These are phyloP conservation scores for Podochytrium sp. DNA, from an alignment of 192 early-diverging fungal genomes.

Conservation along the genomic window DNA sequence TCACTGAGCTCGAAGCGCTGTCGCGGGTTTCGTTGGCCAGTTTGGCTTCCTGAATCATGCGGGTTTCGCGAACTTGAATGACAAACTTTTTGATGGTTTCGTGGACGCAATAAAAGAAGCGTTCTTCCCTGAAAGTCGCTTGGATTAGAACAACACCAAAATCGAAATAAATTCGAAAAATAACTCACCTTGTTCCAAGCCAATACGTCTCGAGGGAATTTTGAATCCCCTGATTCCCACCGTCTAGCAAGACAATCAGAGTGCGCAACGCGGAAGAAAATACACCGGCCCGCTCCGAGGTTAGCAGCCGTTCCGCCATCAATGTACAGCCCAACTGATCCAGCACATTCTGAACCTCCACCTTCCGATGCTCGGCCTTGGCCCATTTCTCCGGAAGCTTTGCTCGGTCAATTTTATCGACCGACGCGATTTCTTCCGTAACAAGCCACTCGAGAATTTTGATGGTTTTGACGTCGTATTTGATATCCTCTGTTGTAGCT, in stretches of 20 bases:
- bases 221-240: slow-evolving; percentile 41
- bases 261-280: slow-evolving; percentile 25
- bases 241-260: slow-evolving; percentile 40
- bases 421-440: slow-evolving; percentile 27
- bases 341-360: slow-evolving; percentile 26
- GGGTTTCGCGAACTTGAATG: slow-evolving; percentile 19
- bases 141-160: neutral
- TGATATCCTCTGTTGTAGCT: neutral
- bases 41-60: neutral
- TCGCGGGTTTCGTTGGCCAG: neutral
- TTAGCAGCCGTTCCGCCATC: slow-evolving; percentile 40
- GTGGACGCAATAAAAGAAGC: slow-evolving; percentile 45
- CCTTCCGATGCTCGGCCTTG: slow-evolving; percentile 22
- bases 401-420: slow-evolving; percentile 17
- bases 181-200: slow-evolving; percentile 37
- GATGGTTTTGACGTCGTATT: slow-evolving; percentile 42
- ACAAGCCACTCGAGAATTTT: slow-evolving; percentile 39
- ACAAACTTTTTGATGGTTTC: slow-evolving; percentile 36
- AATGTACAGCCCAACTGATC: slow-evolving; percentile 41
- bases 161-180: slow-evolving; percentile 11
- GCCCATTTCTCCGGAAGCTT: slow-evolving; percentile 36
- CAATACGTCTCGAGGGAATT: slow-evolving; percentile 35
- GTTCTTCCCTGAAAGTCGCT: slow-evolving; percentile 31
- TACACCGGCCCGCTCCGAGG: slow-evolving; percentile 14
- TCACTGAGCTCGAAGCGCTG: neutral